Evolutionary conservation across 257 asterid species (phyloP), one percentile per base, ranked within the genome.

Genomic region (Eustoma russellianum): DNA sequence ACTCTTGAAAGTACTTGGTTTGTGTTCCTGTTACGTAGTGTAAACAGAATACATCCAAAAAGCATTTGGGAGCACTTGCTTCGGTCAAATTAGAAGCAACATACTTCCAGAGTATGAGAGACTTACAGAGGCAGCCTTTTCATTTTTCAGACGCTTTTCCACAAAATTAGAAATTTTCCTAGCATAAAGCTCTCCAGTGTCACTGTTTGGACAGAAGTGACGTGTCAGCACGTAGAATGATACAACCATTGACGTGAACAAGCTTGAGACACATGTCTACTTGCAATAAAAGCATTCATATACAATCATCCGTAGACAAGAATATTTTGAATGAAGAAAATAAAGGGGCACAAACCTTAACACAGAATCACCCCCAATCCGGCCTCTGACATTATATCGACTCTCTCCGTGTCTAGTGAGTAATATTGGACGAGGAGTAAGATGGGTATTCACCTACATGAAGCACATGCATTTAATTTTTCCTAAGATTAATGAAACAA

Each of bases 401-500:
- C 98, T 92, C 82, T 92, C 98, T 62, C 98, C 98, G 60, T 92
- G 98, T 79, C 98, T 79, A 49, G 98, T 92, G 33, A 92, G 97
- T 70, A 92, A 76, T 62, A 92, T 92, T 68, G 98, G 98, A 41
- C 98, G 95, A 52, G 98, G 98, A 16, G 97, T 92, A 68, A 92
- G 80, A 74, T 92, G 98, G 46, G 96, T 88, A 67, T 92, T 92
- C 61, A 92, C 98, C 98, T 92, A 81, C 67, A 75, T 48, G 45
- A 48, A 34, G 59, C 46, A 35, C 13, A 56, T 2, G 33, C 17
- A 14, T 9, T 10, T 48, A 24, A 40, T 43, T 33, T 64, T 55
- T 45, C 49, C 13, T 34, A 9, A 41, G 6, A 52, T 44, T 50
- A 56, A 41, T 51, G 14, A 55, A 56, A 55, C 15, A 19, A 17